phyloP scores from a whole-genome alignment of 768 basidiomycete genomes.

The Lactarius deliciosus region DNA sequence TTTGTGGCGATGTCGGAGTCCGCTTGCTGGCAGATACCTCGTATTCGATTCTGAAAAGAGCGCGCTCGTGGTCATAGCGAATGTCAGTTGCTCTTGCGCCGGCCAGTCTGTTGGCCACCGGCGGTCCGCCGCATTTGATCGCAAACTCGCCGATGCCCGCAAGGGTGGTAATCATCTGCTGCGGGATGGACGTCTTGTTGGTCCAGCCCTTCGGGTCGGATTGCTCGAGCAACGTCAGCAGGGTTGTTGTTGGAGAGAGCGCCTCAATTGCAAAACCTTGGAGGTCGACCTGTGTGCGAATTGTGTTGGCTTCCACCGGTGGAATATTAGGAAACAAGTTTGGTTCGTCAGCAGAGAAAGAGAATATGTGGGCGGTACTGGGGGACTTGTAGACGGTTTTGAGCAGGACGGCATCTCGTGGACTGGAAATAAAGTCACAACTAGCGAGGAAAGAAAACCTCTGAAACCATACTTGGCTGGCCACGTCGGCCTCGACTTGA shows the following conservation, averaged over 20 bases:
- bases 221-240: slow-evolving; percentile 91
- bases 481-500: slow-evolving; percentile 90
- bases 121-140: slow-evolving; percentile 94
- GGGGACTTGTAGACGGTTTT: slow-evolving; percentile 98
- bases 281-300: slow-evolving; percentile 95
- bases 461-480: slow-evolving; percentile 72
- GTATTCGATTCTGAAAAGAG: slow-evolving; percentile 81
- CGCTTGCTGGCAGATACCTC: slow-evolving; percentile 59
- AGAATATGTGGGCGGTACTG: slow-evolving; percentile 90
- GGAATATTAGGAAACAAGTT: slow-evolving; percentile 79
- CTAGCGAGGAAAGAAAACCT: slow-evolving; percentile 26
- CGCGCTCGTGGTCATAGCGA: slow-evolving; percentile 86
- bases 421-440: slow-evolving; percentile 45
- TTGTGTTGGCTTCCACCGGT: slow-evolving; percentile 67
- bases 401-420: slow-evolving; percentile 86
- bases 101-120: slow-evolving; percentile 79
- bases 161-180: slow-evolving; percentile 86
- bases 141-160: slow-evolving; percentile 95
- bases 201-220: slow-evolving; percentile 98
- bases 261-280: slow-evolving; percentile 98
- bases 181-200: slow-evolving; percentile 89
- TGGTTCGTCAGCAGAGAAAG: slow-evolving; percentile 89
- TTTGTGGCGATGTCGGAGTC: slow-evolving; percentile 26
- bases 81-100: slow-evolving; percentile 73
- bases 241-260: slow-evolving; percentile 91